phyloP scores from a whole-genome alignment of 2,329 filamentous ascomycete genomes.

The Sphaerulina populicola region DNA sequence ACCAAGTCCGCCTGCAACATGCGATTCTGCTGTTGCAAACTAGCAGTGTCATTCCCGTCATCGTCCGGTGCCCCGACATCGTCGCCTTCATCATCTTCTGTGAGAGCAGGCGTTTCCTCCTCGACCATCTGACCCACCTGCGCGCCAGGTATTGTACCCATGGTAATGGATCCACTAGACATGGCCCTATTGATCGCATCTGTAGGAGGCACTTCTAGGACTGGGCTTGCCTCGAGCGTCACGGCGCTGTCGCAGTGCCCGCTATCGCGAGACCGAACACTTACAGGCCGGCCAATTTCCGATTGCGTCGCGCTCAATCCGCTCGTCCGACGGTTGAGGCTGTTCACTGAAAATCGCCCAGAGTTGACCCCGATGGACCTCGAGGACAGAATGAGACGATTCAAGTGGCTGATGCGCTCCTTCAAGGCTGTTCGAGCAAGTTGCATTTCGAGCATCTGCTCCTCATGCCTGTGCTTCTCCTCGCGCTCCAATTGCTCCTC shows the following conservation, averaged over 20 bases:
- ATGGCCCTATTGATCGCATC: conserved; percentile 24
- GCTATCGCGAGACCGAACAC: conserved; percentile 28
- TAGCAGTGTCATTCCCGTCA: conserved; percentile 78
- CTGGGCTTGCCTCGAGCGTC: conserved; percentile 31
- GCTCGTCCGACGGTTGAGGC: conserved; percentile 35
- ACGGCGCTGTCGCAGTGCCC: conserved; percentile 26
- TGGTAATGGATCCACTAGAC: conserved; percentile 28
- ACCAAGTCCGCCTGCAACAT: conserved; percentile 88
- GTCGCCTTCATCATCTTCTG: conserved; percentile 41
- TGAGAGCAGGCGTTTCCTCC: conserved; percentile 31
- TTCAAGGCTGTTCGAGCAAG: conserved; percentile 90
- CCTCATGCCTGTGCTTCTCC: conserved; percentile 65
- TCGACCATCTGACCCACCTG: conserved; percentile 26
- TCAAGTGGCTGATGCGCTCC: conserved; percentile 93
- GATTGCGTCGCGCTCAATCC: conserved; percentile 31
- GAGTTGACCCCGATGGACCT: conserved; percentile 93
- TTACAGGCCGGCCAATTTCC: conserved; percentile 29
- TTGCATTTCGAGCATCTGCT: conserved; percentile 98
- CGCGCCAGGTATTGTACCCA: conserved; percentile 27
- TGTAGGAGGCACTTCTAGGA: conserved; percentile 20
- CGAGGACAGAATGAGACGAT: conserved; percentile 86
- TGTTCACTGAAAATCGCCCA: conserved; percentile 49
- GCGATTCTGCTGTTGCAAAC: conserved; percentile 72
- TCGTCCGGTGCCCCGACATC: conserved; percentile 57
- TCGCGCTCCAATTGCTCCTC: conserved; percentile 68